These are phyloP conservation scores for Monascus ruber DNA, from an alignment of 2,329 filamentous ascomycete species.

Conservation along the genomic window DNA sequence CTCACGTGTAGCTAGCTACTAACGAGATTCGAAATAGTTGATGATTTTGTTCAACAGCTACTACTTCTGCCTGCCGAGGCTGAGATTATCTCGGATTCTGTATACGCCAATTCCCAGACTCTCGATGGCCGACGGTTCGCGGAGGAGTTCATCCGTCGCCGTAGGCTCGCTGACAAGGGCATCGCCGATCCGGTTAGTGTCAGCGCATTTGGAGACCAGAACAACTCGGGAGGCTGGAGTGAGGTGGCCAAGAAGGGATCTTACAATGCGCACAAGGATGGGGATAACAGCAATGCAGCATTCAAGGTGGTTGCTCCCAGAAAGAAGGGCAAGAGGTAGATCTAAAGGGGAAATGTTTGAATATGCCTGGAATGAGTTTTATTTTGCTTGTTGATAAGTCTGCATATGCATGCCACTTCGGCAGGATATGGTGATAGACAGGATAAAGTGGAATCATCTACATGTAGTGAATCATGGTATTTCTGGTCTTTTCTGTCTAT, in stretches of 20 bases:
- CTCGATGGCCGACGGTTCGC: slow-evolving; percentile 90
- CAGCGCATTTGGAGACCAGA: slow-evolving; percentile 41
- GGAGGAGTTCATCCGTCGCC: slow-evolving; percentile 85
- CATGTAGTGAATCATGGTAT: too few species aligned
- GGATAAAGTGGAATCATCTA: too few species aligned
- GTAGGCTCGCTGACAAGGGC: slow-evolving; percentile 86
- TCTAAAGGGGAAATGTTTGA: too few species aligned
- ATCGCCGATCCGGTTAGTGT: slow-evolving; percentile 56
- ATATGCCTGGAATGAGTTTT: too few species aligned
- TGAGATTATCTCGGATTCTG: slow-evolving; percentile 76
- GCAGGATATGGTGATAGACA: too few species aligned
- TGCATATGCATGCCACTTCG: too few species aligned
- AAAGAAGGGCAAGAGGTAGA: slow-evolving; percentile 75
- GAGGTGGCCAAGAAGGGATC: slow-evolving; percentile 92
- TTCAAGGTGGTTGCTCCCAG: slow-evolving; percentile 88
- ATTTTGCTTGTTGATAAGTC: too few species aligned
- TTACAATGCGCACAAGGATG: slow-evolving; percentile 36
- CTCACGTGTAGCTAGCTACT: slow-evolving; percentile 3
- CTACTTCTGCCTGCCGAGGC: slow-evolving; percentile 64
- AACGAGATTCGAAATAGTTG: slow-evolving; percentile 45
- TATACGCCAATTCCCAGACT: slow-evolving; percentile 76
- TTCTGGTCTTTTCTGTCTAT: too few species aligned
- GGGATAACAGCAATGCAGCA: slow-evolving; percentile 40
- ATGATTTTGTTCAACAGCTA: slow-evolving; percentile 68
- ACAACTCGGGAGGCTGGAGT: slow-evolving; percentile 66